Percentiles rank a stretch among this genome's conserved stretches.
phyloP scores from a whole-genome alignment of 345 rosid species.

The Clarkia xantiana region DNA sequence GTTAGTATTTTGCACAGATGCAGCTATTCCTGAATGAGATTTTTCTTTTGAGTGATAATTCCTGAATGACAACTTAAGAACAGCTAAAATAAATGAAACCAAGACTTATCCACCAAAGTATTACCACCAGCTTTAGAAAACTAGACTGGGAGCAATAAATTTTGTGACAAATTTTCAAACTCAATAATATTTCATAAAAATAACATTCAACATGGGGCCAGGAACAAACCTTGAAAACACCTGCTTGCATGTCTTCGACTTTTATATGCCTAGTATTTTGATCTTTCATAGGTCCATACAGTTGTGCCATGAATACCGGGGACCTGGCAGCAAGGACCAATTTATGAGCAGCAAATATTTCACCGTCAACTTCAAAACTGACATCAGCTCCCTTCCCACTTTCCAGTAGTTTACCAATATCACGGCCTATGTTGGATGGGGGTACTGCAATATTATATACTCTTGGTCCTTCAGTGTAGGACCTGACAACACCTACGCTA shows the following conservation, averaged over 20 bases:
- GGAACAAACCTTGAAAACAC: constrained; percentile 33
- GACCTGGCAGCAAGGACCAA: constrained; percentile 46
- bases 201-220: neutral
- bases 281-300: constrained; percentile 53
- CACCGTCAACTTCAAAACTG: constrained; percentile 39
- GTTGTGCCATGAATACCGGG: constrained; percentile 46
- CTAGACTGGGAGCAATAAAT: neutral
- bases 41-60: too few species aligned
- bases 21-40: too few species aligned
- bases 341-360: constrained; percentile 37
- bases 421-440: constrained; percentile 27
- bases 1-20: too few species aligned
- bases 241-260: constrained; percentile 39
- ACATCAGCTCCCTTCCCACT: constrained; percentile 38
- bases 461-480: constrained; percentile 43
- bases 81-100: neutral
- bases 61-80: neutral
- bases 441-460: constrained; percentile 30
- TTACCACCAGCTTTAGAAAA: neutral
- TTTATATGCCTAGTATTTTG: constrained; percentile 28
- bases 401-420: constrained; percentile 33
- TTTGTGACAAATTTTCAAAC: neutral
- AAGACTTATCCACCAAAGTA: neutral
- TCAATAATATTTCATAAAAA: neutral
- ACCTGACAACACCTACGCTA: constrained; percentile 49